Percentiles rank a stretch among this genome's conserved stretches.
Evolutionary conservation across 163 green algal genomes (phyloP).

Genomic region (Trebouxia gelatinosa): DNA sequence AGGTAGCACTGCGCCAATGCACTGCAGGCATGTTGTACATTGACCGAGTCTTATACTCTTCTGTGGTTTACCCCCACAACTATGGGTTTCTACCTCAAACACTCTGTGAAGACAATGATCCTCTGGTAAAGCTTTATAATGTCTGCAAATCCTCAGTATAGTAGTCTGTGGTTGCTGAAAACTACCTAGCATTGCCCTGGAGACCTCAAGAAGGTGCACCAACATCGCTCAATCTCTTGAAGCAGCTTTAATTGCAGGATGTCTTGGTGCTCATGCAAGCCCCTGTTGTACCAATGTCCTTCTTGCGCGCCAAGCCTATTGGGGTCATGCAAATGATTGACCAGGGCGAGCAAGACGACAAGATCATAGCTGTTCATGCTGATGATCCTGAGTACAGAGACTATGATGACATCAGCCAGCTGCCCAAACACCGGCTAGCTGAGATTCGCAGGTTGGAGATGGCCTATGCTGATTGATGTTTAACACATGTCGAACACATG

Average conservation of each 20-base stretch:
- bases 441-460: constrained; percentile 84
- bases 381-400: constrained; percentile 93
- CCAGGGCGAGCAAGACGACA: constrained; percentile 77
- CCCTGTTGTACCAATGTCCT: constrained; percentile 87
- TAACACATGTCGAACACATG: too few species aligned
- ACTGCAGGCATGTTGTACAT: constrained; percentile 76
- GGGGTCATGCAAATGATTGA: constrained; percentile 98
- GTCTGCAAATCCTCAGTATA: too few species aligned
- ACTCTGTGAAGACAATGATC: constrained; percentile 37
- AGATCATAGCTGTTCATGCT: constrained; percentile 89
- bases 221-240: too few species aligned
- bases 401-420: constrained; percentile 89
- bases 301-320: constrained; percentile 88
- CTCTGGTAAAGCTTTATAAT: too few species aligned
- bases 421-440: constrained; percentile 81
- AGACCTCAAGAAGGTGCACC: too few species aligned
- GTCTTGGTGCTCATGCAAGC: constrained; percentile 95
- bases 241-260: too few species aligned
- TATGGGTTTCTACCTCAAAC: constrained; percentile 72
- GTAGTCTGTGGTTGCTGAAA: too few species aligned
- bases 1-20: too few species aligned
- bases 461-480: too few species aligned
- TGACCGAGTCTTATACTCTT: constrained; percentile 93
- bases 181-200: too few species aligned
- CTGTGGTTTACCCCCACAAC: constrained; percentile 83